Base-by-base conservation (phyloP, 257 asterid genomes). In the Fraxinus americana region DNA sequence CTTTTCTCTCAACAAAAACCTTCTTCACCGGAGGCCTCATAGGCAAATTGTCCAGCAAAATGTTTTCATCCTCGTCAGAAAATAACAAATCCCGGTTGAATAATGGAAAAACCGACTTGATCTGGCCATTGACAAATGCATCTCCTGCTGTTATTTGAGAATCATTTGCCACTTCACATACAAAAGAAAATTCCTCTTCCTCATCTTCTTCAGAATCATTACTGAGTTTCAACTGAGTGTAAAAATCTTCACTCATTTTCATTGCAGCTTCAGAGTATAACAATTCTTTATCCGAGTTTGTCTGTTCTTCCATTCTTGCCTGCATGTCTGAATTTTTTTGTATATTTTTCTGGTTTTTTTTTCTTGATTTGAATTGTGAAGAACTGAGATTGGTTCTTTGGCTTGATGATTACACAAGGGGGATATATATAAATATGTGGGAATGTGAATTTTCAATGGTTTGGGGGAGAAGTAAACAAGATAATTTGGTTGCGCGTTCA, bases 121-220 rank as follows among this genome's bases (percentile, higher is more conserved):
- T 91, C 52, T 82, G 85, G 7, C 96, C 96, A 67, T 83, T 48
- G 68, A 50, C 50, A 80, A 91, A 91, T 5, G 86, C 86, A 32
- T 88, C 92, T 70, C 86, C 94, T 38, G 93, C 92, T 41, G 89
- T 78, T 9, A 91, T 82, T 39, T 84, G 80, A 5, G 90, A 75
- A 23, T 75, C 45, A 1, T 29, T 72, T 8, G 48, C 79, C 12
- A 50, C 93, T 7, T 76, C 84, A 30, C 83, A 78, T 63, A 76
- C 66, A 65, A 90, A 91, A 5, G 97, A 87, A 66, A 90, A 91
- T 14, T 91, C 77, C 0, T 79, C 83, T 0, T 48, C 54, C 3
- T 14, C n/a, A 13, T 14, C n/a, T 48, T 48, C n/a, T 48, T 48
- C 32, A 2, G 71, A 80, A 67, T 50, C 30, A 6, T 69, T 70